A percentile compares a stretch with the other conserved stretches of the same genome.
phyloP scores from a whole-genome alignment of 1,284 basidiomycete genomes.

The Trametes hirsuta region DNA sequence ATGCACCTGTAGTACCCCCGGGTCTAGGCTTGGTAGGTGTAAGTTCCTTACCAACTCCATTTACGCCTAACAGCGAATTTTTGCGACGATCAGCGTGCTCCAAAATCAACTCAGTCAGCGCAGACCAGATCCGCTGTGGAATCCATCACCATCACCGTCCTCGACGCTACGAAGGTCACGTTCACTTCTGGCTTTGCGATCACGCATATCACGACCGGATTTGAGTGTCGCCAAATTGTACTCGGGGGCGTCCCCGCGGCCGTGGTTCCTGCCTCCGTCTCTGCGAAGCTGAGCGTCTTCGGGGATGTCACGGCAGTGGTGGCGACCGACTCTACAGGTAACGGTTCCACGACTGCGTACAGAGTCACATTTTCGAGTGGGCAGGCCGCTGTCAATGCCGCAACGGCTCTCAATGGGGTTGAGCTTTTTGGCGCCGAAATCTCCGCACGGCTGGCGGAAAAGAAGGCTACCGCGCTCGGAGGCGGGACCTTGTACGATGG shows the following conservation, averaged over 20 bases:
- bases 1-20: constrained; percentile 30
- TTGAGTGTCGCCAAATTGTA: constrained; percentile 47
- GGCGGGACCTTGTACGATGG: constrained; percentile 48
- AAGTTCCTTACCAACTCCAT: neutral
- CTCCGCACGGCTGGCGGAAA: constrained; percentile 44
- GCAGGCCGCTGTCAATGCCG: constrained; percentile 52
- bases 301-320: constrained; percentile 49
- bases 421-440: constrained; percentile 43
- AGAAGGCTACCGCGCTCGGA: constrained; percentile 34
- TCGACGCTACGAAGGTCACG: constrained; percentile 37
- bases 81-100: neutral
- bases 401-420: constrained; percentile 48
- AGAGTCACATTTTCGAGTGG: constrained; percentile 50
- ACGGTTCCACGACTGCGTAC: constrained; percentile 25
- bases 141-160: constrained; percentile 22
- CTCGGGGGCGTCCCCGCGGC: constrained; percentile 36
- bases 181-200: constrained; percentile 46
- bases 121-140: constrained; percentile 9
- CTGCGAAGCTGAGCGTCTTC: constrained; percentile 35
- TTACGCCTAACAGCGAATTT: too few species aligned
- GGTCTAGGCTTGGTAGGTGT: constrained; percentile 32
- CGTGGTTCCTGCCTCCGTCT: constrained; percentile 21
- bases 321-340: constrained; percentile 28
- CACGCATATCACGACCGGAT: constrained; percentile 41
- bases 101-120: neutral